Evolutionary conservation across 2,329 filamentous ascomycete genomes (phyloP).

Genomic region (Epichloe hybrida): DNA sequence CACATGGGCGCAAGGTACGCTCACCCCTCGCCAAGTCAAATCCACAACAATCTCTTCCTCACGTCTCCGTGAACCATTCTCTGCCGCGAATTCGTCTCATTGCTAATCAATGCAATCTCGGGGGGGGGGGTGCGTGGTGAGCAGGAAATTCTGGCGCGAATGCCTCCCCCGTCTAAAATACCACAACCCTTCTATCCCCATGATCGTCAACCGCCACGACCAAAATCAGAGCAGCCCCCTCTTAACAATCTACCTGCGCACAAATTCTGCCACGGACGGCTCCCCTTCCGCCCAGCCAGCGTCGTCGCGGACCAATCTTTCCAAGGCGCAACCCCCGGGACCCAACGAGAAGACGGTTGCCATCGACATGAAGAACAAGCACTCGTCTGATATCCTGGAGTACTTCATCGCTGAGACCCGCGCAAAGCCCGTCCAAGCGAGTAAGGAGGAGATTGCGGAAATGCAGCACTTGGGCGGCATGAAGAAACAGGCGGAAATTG

Average conservation of each 20-base stretch:
- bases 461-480: constrained; percentile 44
- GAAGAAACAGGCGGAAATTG: constrained; percentile 34
- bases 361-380: constrained; percentile 51
- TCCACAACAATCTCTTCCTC: constrained; percentile 12
- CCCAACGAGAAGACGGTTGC: constrained; percentile 36
- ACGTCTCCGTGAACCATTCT: constrained; percentile 1
- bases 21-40: constrained; percentile 5
- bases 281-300: constrained; percentile 24
- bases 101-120: not conserved
- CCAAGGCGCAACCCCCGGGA: constrained; percentile 35
- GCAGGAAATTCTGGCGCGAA: constrained; percentile 77
- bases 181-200: constrained; percentile 76
- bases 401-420: constrained; percentile 49
- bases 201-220: constrained; percentile 61
- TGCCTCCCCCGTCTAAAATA: constrained; percentile 77
- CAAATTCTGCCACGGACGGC: constrained; percentile 16
- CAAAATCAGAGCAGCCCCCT: constrained; percentile 42
- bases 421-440: constrained; percentile 42
- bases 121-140: not conserved
- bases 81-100: constrained; percentile 9
- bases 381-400: constrained; percentile 47
- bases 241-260: constrained; percentile 52
- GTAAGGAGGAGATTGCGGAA: constrained; percentile 44
- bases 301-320: constrained; percentile 34
- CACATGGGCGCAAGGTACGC: constrained; percentile 61